These are phyloP conservation scores for Ceratocystis huliohia DNA, from an alignment of 2,329 filamentous ascomycete genomes.

Conservation along the genomic window DNA sequence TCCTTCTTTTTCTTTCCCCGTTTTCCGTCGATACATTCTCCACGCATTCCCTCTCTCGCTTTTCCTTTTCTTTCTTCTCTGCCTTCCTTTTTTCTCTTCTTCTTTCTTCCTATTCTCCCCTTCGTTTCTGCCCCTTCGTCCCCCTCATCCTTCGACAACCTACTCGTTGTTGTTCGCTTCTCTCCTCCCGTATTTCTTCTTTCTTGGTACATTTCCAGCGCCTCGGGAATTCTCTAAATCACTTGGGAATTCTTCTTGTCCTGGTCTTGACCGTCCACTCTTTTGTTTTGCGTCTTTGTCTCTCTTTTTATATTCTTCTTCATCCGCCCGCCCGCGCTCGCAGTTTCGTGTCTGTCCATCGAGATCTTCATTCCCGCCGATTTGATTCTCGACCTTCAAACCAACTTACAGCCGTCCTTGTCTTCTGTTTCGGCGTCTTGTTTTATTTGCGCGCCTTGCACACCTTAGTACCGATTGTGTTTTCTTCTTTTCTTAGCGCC, in stretches of 20 bases:
- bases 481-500: slow-evolving; percentile 4
- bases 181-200: slow-evolving; percentile 23
- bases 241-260: slow-evolving; percentile 32
- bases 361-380: not conserved
- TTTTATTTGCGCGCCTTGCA: not conserved
- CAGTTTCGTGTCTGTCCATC: slow-evolving; percentile 11
- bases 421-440: not conserved
- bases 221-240: slow-evolving; percentile 34
- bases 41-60: not conserved
- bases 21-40: slow-evolving; percentile 6
- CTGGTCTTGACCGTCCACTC: slow-evolving; percentile 33
- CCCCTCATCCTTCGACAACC: slow-evolving; percentile 26
- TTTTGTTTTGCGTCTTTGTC: slow-evolving; percentile 22
- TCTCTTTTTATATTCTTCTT: slow-evolving; percentile 15
- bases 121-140: slow-evolving; percentile 22
- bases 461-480: not conserved
- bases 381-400: slow-evolving; percentile 7
- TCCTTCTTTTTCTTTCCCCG: not conserved
- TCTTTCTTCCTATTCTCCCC: slow-evolving; percentile 8
- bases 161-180: slow-evolving; percentile 24
- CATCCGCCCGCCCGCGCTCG: slow-evolving; percentile 17
- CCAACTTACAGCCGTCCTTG: not conserved
- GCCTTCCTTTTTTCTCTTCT: slow-evolving; percentile 7
- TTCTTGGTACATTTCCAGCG: slow-evolving; percentile 28
- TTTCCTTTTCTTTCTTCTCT: not conserved